phyloP scores from a whole-genome alignment of 2,329 filamentous ascomycete genomes.

The Alternaria panax region DNA sequence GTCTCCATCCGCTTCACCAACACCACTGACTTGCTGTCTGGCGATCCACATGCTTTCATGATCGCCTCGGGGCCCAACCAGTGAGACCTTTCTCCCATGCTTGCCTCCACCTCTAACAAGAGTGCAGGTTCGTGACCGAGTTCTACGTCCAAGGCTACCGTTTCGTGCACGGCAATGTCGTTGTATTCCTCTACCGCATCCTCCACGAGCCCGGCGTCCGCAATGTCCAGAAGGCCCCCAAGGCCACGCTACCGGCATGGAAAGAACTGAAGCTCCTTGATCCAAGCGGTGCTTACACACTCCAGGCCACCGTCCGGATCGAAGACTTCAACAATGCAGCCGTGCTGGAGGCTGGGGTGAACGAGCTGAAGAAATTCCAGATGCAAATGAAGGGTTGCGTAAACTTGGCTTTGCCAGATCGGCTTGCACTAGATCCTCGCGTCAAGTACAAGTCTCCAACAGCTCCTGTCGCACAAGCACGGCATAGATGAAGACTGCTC shows the following conservation, averaged over 20 bases:
- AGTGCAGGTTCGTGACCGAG: slow-evolving; percentile 62
- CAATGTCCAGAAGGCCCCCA: slow-evolving; percentile 39
- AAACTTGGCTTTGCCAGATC: slow-evolving; percentile 64
- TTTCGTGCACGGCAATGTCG: slow-evolving; percentile 65
- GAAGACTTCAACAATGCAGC: slow-evolving; percentile 63
- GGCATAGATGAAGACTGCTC: slow-evolving; percentile 26
- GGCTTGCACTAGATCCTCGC: slow-evolving; percentile 66
- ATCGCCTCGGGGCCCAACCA: slow-evolving; percentile 59
- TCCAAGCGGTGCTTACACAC: slow-evolving; percentile 63
- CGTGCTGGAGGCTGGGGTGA: slow-evolving; percentile 61
- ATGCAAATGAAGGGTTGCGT: slow-evolving; percentile 64
- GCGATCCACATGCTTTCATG: slow-evolving; percentile 61
- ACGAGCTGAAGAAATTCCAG: slow-evolving; percentile 63
- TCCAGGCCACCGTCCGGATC: slow-evolving; percentile 65
- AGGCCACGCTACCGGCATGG: slow-evolving; percentile 53
- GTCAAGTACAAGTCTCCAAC: slow-evolving; percentile 57
- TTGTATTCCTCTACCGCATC: slow-evolving; percentile 64
- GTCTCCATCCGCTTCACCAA: slow-evolving; percentile 62
- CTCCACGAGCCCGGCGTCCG: slow-evolving; percentile 55
- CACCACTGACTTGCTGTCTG: slow-evolving; percentile 57
- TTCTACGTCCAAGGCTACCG: slow-evolving; percentile 65
- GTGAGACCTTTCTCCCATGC: slow-evolving; percentile 46
- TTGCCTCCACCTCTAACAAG: slow-evolving; percentile 27
- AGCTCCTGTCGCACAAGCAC: slow-evolving; percentile 19
- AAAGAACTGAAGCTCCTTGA: slow-evolving; percentile 61